Base-by-base conservation (phyloP, 108 stramenopile genomes). In the Pseudonitzschia pungens region DNA sequence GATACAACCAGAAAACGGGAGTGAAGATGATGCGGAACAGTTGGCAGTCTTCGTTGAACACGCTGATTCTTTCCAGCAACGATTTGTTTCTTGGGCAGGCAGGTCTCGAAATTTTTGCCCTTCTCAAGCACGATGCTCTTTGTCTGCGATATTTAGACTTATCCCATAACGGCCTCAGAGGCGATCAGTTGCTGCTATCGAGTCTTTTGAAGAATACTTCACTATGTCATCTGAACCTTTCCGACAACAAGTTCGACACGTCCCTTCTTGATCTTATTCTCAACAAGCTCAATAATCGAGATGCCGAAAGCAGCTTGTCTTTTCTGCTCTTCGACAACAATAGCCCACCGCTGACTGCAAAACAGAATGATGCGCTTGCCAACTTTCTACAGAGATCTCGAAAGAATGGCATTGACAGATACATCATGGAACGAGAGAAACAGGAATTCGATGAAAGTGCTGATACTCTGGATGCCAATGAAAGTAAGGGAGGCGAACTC, bases 301-400 rank as follows among this genome's bases (percentile, higher is more conserved):
- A 81, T 36, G 66, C 72, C 10, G 81, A 83, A 12, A 66, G 57
- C 15, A 68, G 81, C 11, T 52, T 89, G 12, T 71, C 76, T 4
- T 81, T 83, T 50, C 63, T 89, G 4, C 69, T 70, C 12, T 54
- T 86, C n/a, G 75, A 85, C 18, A 75, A 83, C 33, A 89, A 89
- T 64, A 57, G 43, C 22, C 88, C 88, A 14, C 55, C 71, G 24
- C 29, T 89, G 65, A 83, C 31, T 55, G 33, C 43, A 3, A 29
- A 29, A 11, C 81, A 85, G 56, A 32, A 67, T 50, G 48, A 40
- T 6, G n/a, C 42, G 1, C 58, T 84, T 0, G 71, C 43, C 5
- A 51, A 45, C 9, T 77, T 84, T 29, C 67, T 73, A 36, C 41
- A 43, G 41, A 73, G 58, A 56, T 72, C 79, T 31, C 67, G 83